Conservation (phyloP, 2,329 filamentous ascomycete species). For the Fusarium nygamai region DNA sequence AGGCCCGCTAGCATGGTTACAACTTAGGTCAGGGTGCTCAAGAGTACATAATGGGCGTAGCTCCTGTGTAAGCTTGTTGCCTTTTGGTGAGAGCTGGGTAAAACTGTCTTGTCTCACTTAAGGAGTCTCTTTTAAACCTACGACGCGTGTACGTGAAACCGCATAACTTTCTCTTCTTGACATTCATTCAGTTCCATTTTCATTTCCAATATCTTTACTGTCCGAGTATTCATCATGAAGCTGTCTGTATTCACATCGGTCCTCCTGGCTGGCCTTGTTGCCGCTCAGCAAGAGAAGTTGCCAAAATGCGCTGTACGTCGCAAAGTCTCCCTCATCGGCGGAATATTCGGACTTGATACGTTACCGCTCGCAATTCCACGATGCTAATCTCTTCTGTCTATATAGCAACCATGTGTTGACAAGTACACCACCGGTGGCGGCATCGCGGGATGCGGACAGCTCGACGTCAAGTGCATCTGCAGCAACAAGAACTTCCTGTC, state of each 20-base stretch:
- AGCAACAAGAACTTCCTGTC: conserved; percentile 52
- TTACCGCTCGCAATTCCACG: background rate
- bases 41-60: conserved; percentile 1
- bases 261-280: conserved; percentile 46
- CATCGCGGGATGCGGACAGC: conserved; percentile 51
- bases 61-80: conserved; percentile 5
- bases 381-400: conserved; percentile 7
- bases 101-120: conserved; percentile 13
- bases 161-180: background rate
- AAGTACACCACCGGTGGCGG: conserved; percentile 46
- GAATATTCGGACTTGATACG: background rate
- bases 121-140: conserved; percentile 3
- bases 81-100: background rate
- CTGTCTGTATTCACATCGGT: conserved; percentile 44
- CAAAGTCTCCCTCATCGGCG: background rate
- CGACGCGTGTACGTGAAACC: conserved; percentile 7
- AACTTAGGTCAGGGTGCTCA: background rate
- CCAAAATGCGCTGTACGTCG: conserved; percentile 53
- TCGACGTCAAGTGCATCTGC: conserved; percentile 56
- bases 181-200: background rate
- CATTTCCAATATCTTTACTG: background rate
- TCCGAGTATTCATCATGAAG: conserved; percentile 48
- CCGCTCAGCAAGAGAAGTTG: conserved; percentile 48
- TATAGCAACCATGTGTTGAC: conserved; percentile 48
- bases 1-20: conserved; percentile 1